phyloP scores from a whole-genome alignment of 2,329 filamentous ascomycete genomes.

The Trichoderma asperellum region DNA sequence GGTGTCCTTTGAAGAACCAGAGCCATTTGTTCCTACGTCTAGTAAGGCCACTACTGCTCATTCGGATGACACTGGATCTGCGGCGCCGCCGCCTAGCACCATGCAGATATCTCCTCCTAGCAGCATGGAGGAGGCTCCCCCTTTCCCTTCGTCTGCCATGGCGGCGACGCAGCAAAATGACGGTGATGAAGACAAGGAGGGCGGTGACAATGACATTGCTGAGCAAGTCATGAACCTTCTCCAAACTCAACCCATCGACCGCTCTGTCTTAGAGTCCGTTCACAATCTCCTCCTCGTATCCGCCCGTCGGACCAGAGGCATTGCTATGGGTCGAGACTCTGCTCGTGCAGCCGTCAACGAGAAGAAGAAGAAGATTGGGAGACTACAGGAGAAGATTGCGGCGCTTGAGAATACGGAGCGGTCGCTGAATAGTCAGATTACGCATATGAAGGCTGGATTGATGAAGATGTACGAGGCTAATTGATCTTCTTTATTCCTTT shows the following conservation, averaged over 20 bases:
- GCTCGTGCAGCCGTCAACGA: slow-evolving; percentile 63
- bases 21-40: slow-evolving; percentile 30
- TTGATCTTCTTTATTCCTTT: slow-evolving; percentile 24
- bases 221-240: slow-evolving; percentile 57
- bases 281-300: slow-evolving; percentile 56
- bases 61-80: background rate
- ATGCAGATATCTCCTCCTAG: slow-evolving; percentile 12
- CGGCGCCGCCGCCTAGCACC: slow-evolving; percentile 17
- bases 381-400: slow-evolving; percentile 44
- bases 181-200: slow-evolving; percentile 18
- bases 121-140: background rate
- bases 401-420: slow-evolving; percentile 46
- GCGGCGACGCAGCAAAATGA: slow-evolving; percentile 29
- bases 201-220: slow-evolving; percentile 43
- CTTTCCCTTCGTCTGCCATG: background rate
- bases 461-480: slow-evolving; percentile 45
- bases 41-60: slow-evolving; percentile 27
- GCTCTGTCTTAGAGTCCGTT: slow-evolving; percentile 45
- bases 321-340: slow-evolving; percentile 67
- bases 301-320: slow-evolving; percentile 61
- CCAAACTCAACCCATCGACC: slow-evolving; percentile 46
- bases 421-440: slow-evolving; percentile 41
- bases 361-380: slow-evolving; percentile 56
- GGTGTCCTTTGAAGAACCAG: slow-evolving; percentile 39
- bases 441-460: slow-evolving; percentile 44